These are phyloP conservation scores for Magnolia officinalis DNA, from an alignment of 164 flowering plant genomes.

Conservation along the genomic window DNA sequence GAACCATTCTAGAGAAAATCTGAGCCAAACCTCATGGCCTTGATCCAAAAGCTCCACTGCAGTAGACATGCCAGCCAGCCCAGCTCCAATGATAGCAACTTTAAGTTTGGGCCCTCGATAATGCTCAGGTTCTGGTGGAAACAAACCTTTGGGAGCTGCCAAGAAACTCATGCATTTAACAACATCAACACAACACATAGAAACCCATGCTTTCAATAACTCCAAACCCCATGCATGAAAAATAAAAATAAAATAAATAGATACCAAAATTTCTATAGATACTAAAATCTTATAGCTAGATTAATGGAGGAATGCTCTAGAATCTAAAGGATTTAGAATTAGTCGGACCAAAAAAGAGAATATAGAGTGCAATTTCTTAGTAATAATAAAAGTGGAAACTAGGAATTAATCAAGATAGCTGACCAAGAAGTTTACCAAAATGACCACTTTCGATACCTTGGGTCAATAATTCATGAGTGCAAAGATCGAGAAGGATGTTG, in stretches of 20 bases:
- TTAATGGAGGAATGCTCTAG: too few species aligned
- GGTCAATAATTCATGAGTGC: too few species aligned
- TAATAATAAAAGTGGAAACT: too few species aligned
- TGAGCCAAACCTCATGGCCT: constrained; percentile 82
- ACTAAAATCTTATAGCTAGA: background rate
- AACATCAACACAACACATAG: background rate
- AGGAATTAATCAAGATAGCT: too few species aligned
- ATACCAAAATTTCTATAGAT: background rate
- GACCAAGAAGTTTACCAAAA: too few species aligned
- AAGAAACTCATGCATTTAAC: constrained; percentile 13
- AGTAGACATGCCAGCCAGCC: constrained; percentile 99
- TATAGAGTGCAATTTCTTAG: background rate
- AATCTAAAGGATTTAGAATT: too few species aligned
- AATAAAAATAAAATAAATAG: too few species aligned
- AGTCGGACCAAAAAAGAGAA: background rate
- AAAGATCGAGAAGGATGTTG: too few species aligned
- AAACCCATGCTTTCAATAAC: background rate
- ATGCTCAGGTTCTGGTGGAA: constrained; percentile 95
- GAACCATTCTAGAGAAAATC: background rate
- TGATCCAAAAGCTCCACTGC: constrained; percentile 99
- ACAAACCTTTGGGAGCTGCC: constrained; percentile 94
- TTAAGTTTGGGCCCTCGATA: constrained; percentile 93
- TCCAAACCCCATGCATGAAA: too few species aligned
- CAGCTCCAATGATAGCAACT: constrained; percentile 98
- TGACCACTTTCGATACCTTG: too few species aligned